A percentile compares a stretch with the other conserved stretches of the same genome.
Conservation (phyloP, 139 green algal species). For the Zygnema circumcarinatum region DNA sequence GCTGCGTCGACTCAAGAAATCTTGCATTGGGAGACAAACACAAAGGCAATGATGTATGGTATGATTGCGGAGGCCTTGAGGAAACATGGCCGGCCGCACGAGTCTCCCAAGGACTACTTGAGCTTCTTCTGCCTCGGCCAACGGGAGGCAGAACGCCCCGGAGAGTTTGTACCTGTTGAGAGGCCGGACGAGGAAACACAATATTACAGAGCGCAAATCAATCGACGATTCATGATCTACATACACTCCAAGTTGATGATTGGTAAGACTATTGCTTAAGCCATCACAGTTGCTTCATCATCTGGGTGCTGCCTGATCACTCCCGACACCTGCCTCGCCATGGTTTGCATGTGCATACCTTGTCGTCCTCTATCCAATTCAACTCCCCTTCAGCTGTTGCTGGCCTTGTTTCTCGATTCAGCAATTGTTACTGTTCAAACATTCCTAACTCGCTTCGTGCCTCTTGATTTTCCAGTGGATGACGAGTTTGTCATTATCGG, state of each 20-base stretch:
- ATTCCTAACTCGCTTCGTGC: too few species aligned
- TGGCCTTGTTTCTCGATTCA: too few species aligned
- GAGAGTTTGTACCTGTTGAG: constrained; percentile 10
- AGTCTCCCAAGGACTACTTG: constrained; percentile 71
- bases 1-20: constrained; percentile 67
- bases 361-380: too few species aligned
- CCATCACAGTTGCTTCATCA: constrained; percentile 44
- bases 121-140: constrained; percentile 74
- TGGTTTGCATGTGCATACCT: too few species aligned
- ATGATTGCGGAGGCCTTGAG: constrained; percentile 37
- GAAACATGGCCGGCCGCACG: constrained; percentile 12
- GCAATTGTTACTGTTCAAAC: too few species aligned
- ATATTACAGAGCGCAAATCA: neutral
- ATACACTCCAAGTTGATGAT: constrained; percentile 72
- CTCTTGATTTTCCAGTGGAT: constrained; percentile 65
- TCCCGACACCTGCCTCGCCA: too few species aligned
- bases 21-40: constrained; percentile 67
- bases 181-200: constrained; percentile 1
- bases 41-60: constrained; percentile 60
- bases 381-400: too few species aligned
- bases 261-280: constrained; percentile 26
- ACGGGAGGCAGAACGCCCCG: constrained; percentile 4
- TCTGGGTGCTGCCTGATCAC: constrained; percentile 7
- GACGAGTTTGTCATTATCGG: constrained; percentile 73
- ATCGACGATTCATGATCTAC: constrained; percentile 68